These are phyloP conservation scores for Bacterosira constricta DNA, from an alignment of 108 stramenopile species.

Conservation along the genomic window DNA sequence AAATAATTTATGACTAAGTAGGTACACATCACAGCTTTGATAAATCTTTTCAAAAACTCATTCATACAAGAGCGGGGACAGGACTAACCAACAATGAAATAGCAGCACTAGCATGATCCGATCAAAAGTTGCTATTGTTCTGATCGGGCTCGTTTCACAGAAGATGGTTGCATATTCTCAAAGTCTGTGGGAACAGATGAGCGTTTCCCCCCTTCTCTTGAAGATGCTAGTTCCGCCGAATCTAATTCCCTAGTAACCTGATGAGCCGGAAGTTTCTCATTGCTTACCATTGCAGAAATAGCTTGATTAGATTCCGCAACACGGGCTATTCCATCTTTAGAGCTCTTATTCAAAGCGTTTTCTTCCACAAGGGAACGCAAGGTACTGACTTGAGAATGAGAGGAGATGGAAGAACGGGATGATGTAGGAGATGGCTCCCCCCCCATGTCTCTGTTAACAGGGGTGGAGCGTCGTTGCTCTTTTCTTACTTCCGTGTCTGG, in stretches of 20 bases:
- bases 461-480: slow-evolving; percentile 19
- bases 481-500: slow-evolving; percentile 42
- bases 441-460: background rate
- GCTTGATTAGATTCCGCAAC: slow-evolving; percentile 24
- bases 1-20: background rate
- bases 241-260: background rate
- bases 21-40: background rate
- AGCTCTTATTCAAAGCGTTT: slow-evolving; percentile 44
- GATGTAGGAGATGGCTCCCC: slow-evolving; percentile 10
- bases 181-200: background rate
- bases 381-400: slow-evolving; percentile 42
- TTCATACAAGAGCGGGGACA: background rate
- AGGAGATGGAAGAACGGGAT: slow-evolving; percentile 15
- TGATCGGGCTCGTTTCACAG: background rate
- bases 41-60: background rate
- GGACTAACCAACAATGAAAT: background rate
- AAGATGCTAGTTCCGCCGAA: no score
- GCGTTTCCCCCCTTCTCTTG: slow-evolving; percentile 1
- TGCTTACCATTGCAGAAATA: background rate
- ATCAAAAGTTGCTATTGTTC: background rate
- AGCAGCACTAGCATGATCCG: background rate
- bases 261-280: background rate
- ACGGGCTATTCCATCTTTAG: slow-evolving; percentile 31
- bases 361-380: slow-evolving; percentile 66
- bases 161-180: background rate